Conservation (phyloP, 2,329 filamentous ascomycete genomes). For the Xylaria digitata region DNA sequence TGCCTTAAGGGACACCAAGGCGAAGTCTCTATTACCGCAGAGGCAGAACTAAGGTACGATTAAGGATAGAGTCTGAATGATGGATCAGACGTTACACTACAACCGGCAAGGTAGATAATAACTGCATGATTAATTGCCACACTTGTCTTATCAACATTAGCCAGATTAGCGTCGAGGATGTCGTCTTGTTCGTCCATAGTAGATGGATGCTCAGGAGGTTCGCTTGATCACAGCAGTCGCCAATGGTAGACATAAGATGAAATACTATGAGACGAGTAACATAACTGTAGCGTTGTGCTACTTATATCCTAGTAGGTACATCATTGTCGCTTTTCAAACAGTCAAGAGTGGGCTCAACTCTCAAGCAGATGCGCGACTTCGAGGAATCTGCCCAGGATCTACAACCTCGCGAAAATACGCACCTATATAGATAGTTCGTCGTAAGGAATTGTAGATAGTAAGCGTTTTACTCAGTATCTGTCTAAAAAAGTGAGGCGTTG, state of each 20-base stretch:
- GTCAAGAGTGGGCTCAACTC: conserved; percentile 12
- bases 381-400: conserved; percentile 6
- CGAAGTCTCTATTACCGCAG: conserved; percentile 23
- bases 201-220: background rate
- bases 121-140: background rate
- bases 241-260: background rate
- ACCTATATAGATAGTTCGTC: too few species aligned
- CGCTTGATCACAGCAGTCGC: background rate
- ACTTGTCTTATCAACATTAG: background rate
- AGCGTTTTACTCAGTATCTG: background rate
- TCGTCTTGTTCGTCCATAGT: conserved; percentile 21
- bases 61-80: conserved; percentile 18
- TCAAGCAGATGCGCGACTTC: conserved; percentile 8
- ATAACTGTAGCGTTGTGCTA: background rate
- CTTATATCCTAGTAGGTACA: conserved; percentile 10
- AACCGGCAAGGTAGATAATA: conserved; percentile 12
- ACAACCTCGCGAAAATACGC: background rate
- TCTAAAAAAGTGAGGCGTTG: background rate
- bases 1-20: conserved; percentile 23
- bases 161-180: background rate
- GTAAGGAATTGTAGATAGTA: background rate
- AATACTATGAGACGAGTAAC: background rate
- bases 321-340: background rate
- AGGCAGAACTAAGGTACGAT: conserved; percentile 19
- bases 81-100: background rate